Conservation (phyloP, 2,329 filamentous ascomycete species). For the Hymenoscyphus fructigenus region DNA sequence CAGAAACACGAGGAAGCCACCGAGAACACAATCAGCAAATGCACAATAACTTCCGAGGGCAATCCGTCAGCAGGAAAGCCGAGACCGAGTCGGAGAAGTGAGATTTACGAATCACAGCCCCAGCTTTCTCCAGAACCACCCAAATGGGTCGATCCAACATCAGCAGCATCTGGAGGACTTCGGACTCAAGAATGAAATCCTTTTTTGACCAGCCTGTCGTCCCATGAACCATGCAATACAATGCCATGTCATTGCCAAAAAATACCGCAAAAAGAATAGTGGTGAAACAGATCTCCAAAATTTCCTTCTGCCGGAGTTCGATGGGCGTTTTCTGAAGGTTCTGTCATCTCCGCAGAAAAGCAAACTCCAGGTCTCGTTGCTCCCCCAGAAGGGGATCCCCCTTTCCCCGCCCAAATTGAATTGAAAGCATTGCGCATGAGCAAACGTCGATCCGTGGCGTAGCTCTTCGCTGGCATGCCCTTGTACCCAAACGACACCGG, state of each 20-base stretch:
- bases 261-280: constrained; percentile 16
- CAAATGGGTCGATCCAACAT: neutral
- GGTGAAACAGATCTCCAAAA: constrained; percentile 8
- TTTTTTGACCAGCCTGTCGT: neutral
- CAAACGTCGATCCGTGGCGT: constrained; percentile 8
- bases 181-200: no score
- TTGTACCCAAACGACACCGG: constrained; percentile 4
- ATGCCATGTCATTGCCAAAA: neutral
- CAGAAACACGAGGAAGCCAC: neutral
- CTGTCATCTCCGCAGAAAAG: neutral
- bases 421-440: constrained; percentile 5
- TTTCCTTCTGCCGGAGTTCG: neutral
- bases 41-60: neutral
- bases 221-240: neutral
- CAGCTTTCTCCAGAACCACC: neutral
- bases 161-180: neutral
- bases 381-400: neutral
- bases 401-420: neutral
- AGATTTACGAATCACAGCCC: neutral
- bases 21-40: neutral
- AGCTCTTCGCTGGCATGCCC: constrained; percentile 7
- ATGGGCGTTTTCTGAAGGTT: neutral
- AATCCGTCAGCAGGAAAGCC: neutral
- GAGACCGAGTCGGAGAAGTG: neutral
- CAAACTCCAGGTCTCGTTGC: neutral